These are phyloP conservation scores for Colletotrichum tofieldiae DNA, from an alignment of 2,329 filamentous ascomycete genomes.

Conservation along the genomic window DNA sequence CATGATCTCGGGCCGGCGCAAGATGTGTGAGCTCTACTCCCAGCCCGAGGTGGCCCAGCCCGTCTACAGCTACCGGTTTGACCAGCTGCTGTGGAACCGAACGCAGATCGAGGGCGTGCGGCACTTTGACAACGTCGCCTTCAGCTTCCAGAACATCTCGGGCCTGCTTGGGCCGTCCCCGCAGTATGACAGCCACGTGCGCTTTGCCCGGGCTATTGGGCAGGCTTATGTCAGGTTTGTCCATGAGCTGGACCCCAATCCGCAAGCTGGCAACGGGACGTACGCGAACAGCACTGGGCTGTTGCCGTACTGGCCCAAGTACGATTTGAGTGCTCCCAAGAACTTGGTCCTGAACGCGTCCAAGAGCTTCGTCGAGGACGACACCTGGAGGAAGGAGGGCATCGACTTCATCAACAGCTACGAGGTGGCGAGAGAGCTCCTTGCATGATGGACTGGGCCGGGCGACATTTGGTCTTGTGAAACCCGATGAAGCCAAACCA, in stretches of 20 bases:
- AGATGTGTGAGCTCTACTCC: conserved; percentile 60
- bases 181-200: conserved; percentile 55
- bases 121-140: conserved; percentile 67
- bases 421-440: conserved; percentile 56
- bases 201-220: conserved; percentile 55
- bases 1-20: conserved; percentile 63
- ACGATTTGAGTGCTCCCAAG: conserved; percentile 54
- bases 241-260: conserved; percentile 59
- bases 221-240: conserved; percentile 62
- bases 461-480: background rate
- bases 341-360: conserved; percentile 65
- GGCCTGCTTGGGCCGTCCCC: conserved; percentile 63
- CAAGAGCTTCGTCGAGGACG: conserved; percentile 60
- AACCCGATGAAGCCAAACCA: background rate
- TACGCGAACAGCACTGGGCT: conserved; percentile 37
- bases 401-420: conserved; percentile 61
- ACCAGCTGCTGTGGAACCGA: conserved; percentile 61
- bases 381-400: conserved; percentile 63
- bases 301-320: conserved; percentile 60
- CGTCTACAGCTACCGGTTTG: conserved; percentile 66
- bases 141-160: conserved; percentile 66
- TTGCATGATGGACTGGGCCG: conserved; percentile 41
- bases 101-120: conserved; percentile 56
- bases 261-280: conserved; percentile 32
- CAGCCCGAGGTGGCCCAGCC: conserved; percentile 46